Evolutionary conservation across 768 basidiomycete species (phyloP).

Genomic region (Podaxis sp.): DNA sequence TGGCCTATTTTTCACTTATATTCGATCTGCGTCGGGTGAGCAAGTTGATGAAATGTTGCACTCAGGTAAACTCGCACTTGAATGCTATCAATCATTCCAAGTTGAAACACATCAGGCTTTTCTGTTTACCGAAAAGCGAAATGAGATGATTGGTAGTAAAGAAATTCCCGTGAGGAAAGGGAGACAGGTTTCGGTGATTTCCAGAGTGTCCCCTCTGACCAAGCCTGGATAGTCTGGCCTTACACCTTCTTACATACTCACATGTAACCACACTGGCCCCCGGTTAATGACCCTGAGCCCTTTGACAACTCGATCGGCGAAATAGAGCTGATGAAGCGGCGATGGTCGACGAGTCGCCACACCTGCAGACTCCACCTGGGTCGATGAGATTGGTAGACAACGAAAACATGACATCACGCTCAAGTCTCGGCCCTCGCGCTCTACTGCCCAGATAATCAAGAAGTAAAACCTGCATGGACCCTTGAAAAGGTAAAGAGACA

Average conservation of each 20-base stretch:
- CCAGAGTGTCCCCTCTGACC: not conserved
- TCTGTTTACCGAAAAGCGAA: not conserved
- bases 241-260: not conserved
- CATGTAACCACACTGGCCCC: not conserved
- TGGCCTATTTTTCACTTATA: not conserved
- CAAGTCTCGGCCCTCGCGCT: too few relatives aligned
- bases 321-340: not conserved
- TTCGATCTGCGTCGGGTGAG: constrained; percentile 1
- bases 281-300: not conserved
- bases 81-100: not conserved
- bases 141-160: not conserved
- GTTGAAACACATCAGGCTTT: too few relatives aligned
- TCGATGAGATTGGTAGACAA: not conserved
- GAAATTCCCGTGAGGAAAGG: not conserved
- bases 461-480: not conserved
- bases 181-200: not conserved
- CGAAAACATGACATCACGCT: not conserved
- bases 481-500: not conserved
- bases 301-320: not conserved
- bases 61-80: not conserved
- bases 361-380: not conserved
- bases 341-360: not conserved
- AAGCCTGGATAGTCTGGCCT: not conserved
- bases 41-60: not conserved
- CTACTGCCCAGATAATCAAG: not conserved